Percentiles rank a stretch among this genome's conserved stretches.
phyloP scores from a whole-genome alignment of 345 rosid species.

The Psidium guajava region DNA sequence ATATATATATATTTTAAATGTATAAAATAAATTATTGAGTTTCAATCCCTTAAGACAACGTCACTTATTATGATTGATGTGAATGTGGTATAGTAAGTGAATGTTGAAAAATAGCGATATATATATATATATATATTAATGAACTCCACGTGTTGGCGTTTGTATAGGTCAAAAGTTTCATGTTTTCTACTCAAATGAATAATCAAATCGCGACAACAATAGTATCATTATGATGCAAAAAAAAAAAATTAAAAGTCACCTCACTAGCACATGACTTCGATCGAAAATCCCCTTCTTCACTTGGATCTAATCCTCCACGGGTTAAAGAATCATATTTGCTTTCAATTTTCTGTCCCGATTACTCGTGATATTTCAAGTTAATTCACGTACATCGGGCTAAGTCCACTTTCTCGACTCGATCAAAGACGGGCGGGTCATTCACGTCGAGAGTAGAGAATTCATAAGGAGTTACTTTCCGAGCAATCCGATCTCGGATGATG shows the following conservation, averaged over 20 bases:
- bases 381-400: rapidly evolving
- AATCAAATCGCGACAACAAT: neutral
- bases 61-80: neutral
- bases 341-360: rapidly evolving
- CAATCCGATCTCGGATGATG: neutral
- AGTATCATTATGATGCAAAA: rapidly evolving
- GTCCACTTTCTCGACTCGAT: neutral
- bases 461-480: too few species aligned
- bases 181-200: neutral
- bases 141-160: neutral
- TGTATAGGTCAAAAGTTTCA: neutral
- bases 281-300: neutral
- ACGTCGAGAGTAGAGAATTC: neutral
- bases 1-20: too few species aligned
- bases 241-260: neutral
- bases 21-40: neutral
- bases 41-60: neutral
- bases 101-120: neutral
- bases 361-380: neutral
- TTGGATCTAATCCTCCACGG: neutral
- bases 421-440: neutral
- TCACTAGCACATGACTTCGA: neutral
- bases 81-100: neutral
- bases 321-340: neutral
- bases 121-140: neutral